Evolutionary conservation across 1,284 basidiomycete genomes (phyloP).

Genomic region (Ustilago bromivora): DNA sequence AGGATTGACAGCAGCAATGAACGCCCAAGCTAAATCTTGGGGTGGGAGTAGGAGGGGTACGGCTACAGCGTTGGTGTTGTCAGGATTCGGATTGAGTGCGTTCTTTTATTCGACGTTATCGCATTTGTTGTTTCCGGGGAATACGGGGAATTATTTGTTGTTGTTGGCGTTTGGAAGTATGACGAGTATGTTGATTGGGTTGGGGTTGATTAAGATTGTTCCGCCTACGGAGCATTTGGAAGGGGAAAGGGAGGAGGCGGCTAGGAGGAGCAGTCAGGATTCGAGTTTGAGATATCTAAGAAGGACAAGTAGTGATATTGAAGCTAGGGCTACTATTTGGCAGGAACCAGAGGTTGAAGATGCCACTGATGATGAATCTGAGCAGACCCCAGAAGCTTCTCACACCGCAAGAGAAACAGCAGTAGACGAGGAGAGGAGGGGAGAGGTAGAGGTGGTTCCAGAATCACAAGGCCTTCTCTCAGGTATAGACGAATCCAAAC

Average conservation of each 20-base stretch:
- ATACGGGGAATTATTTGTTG: slow-evolving; percentile 78
- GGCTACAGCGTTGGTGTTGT: slow-evolving; percentile 79
- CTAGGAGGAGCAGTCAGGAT: not conserved
- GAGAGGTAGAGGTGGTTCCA: slow-evolving; percentile 8
- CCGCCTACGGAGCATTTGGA: slow-evolving; percentile 69
- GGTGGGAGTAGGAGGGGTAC: slow-evolving; percentile 74
- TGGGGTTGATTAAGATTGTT: slow-evolving; percentile 76
- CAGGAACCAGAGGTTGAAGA: slow-evolving; percentile 34
- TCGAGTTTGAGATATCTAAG: slow-evolving; percentile 10
- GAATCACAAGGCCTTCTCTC: slow-evolving; percentile 37
- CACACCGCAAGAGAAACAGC: not conserved
- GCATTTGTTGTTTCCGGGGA: slow-evolving; percentile 77
- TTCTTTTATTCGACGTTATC: slow-evolving; percentile 81
- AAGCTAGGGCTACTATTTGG: slow-evolving; percentile 53
- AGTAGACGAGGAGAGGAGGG: not conserved
- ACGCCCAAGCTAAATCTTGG: slow-evolving; percentile 67
- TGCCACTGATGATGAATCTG: slow-evolving; percentile 31
- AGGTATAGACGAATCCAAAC: slow-evolving; percentile 35
- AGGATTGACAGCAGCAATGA: slow-evolving; percentile 68
- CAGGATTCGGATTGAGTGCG: slow-evolving; percentile 85
- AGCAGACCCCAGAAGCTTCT: not conserved
- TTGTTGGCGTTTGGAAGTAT: slow-evolving; percentile 80
- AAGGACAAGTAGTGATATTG: slow-evolving; percentile 57
- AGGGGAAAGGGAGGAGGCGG: not conserved
- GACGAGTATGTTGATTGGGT: slow-evolving; percentile 78